Evolutionary conservation across 768 basidiomycete genomes (phyloP), one percentile per base, ranked within the genome.

Genomic region (Lactarius sp.): DNA sequence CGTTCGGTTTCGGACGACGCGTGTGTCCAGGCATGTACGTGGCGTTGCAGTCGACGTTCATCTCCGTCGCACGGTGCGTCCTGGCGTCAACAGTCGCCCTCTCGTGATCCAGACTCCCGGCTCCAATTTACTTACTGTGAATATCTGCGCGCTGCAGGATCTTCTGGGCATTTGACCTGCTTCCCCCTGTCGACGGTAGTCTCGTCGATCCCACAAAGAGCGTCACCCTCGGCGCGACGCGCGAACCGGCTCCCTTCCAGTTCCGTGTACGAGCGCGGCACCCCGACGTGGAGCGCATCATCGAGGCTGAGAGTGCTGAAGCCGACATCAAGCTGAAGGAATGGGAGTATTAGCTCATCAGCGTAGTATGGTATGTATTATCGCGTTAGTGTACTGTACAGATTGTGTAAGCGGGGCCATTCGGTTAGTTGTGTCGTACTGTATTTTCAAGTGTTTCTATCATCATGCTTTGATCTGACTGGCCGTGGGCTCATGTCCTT

Each of bases 1-100:
- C 62, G 12, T 70, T 71, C 34, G 70, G 69, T 10, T 71, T 67
- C 20, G 69, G 69, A n/a, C 64, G 70, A 13, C 52, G 67, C 6
- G 61, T 70, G 20, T 70, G 67, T 47, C 67, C 69, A 0, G 70
- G 69, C 0, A 58, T 68, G 31, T 62, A 71, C 34, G 49, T 70
- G 4, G 66, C 68, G 3, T 60, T 54, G 34, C 60, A 68, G 33
- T 64, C 68, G 3, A 50, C 56, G 1, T 68, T 68, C 36, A 59
- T 68, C 16, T 59, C 54, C 14, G 31, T 62, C 22, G 49, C 68
- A 20, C 52, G 68, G 66, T 63, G 18, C 50, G 65, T 59, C 12
- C 22, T 33, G 7, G 42, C 22, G 7, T 7, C 36, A 13, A 41
- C 2, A 34, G 20, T 22, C 7, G 1, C n/a, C 22, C 4, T 22